These are phyloP conservation scores for Zygnema circumcarinatum DNA, from an alignment of 139 green algal species.

Conservation along the genomic window DNA sequence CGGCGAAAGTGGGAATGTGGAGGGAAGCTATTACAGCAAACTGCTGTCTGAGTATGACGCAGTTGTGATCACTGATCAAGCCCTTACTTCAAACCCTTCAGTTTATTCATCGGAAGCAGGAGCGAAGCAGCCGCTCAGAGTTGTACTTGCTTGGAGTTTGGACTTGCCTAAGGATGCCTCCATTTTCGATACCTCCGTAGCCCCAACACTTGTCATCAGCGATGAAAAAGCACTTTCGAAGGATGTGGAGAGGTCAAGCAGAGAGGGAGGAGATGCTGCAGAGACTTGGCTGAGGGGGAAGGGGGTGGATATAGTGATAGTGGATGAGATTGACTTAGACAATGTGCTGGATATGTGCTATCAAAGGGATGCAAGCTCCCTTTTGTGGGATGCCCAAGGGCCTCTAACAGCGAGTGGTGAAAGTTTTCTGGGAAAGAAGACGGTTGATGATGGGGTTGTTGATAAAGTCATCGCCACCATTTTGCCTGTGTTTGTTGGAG, in stretches of 20 bases:
- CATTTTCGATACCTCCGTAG: constrained; percentile 38
- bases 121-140: constrained; percentile 46
- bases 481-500: background rate
- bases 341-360: constrained; percentile 42
- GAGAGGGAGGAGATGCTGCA: background rate
- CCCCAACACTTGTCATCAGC: constrained; percentile 36
- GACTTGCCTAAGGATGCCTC: constrained; percentile 6
- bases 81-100: constrained; percentile 8
- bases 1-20: background rate
- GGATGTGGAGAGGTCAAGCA: constrained; percentile 5
- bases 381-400: constrained; percentile 46
- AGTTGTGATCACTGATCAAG: constrained; percentile 37
- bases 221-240: constrained; percentile 19
- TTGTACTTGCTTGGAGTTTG: constrained; percentile 24
- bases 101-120: constrained; percentile 33
- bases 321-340: background rate
- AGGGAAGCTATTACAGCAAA: constrained; percentile 44
- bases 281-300: constrained; percentile 33
- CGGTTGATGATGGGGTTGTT: constrained; percentile 18
- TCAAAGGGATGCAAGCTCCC: constrained; percentile 13
- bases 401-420: constrained; percentile 49
- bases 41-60: constrained; percentile 33
- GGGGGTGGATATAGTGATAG: constrained; percentile 27
- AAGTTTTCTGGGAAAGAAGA: constrained; percentile 7
- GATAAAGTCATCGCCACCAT: constrained; percentile 17